A percentile compares a stretch with the other conserved stretches of the same genome.
These are phyloP conservation scores for Zalerion maritima DNA, from an alignment of 495 filamentous ascomycete genomes.

Conservation along the genomic window DNA sequence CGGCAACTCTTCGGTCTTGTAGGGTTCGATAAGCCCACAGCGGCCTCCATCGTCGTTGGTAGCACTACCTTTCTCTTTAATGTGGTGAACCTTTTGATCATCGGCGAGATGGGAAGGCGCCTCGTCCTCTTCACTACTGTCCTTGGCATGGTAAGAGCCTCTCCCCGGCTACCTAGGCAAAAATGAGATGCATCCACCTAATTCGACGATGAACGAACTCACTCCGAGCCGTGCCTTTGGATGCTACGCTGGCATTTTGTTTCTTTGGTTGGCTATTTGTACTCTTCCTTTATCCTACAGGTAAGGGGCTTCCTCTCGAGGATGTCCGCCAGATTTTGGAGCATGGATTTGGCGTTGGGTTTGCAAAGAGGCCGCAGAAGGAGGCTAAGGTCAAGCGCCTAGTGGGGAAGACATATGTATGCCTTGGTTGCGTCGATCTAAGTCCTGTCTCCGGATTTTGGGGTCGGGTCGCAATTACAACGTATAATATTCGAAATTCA, in stretches of 20 bases:
- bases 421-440: too few relatives aligned
- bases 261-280: conserved; percentile 29
- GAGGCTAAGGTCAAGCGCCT: too few relatives aligned
- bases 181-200: too few relatives aligned
- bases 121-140: conserved; percentile 29
- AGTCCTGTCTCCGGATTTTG: too few relatives aligned
- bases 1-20: conserved; percentile 33
- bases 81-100: conserved; percentile 30
- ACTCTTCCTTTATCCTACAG: conserved; percentile 34
- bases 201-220: conserved; percentile 30
- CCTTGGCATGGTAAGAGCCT: conserved; percentile 31
- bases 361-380: too few relatives aligned
- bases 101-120: conserved; percentile 34
- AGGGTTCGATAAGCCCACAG: conserved; percentile 32
- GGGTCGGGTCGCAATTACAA: too few relatives aligned
- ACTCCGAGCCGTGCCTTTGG: conserved; percentile 35
- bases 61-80: conserved; percentile 39
- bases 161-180: too few relatives aligned
- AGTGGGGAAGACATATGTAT: too few relatives aligned
- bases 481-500: too few relatives aligned
- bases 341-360: conserved; percentile 32
- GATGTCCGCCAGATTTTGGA: conserved; percentile 33
- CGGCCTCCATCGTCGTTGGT: conserved; percentile 33
- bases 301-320: conserved; percentile 31
- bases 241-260: conserved; percentile 35